A percentile compares a stretch with the other conserved stretches of the same genome.
Conservation (phyloP, 257 asterid species). For the Nicotiana tomentosiformis region DNA sequence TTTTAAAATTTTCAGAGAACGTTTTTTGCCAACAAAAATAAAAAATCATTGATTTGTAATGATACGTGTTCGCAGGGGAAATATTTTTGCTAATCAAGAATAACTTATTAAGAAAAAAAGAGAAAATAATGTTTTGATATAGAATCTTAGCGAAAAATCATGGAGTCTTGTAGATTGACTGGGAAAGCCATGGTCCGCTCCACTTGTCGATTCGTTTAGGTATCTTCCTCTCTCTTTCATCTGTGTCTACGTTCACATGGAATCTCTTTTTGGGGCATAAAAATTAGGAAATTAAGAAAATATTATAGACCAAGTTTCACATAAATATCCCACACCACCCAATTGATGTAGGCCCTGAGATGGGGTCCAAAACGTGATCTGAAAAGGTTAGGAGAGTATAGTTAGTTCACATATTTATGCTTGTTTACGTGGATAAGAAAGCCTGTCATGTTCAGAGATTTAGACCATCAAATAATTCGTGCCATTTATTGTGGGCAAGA, state of each 20-base stretch:
- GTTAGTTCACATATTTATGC: neutral
- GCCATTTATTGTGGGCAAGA: slow-evolving; percentile 1
- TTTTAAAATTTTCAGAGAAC: too few relatives aligned
- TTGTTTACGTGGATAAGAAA: neutral
- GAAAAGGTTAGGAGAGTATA: neutral
- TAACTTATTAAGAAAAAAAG: neutral
- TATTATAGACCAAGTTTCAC: neutral
- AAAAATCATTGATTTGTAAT: neutral
- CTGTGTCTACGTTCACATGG: neutral
- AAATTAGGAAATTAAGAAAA: neutral
- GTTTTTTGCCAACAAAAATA: too few relatives aligned
- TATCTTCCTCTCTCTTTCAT: neutral
- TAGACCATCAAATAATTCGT: neutral
- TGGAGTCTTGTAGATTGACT: neutral
- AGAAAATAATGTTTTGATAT: neutral
- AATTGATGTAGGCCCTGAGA: neutral
- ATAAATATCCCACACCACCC: neutral
- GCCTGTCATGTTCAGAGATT: neutral
- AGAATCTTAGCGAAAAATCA: too few relatives aligned
- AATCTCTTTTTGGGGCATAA: neutral
- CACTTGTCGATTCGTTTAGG: neutral
- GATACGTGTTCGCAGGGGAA: neutral
- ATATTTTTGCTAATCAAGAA: neutral
- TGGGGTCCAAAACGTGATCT: neutral
- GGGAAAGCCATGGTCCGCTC: neutral